Evolutionary conservation across 805 yeast genomes (phyloP), one percentile per base, ranked within the genome.

Genomic region (Zygosaccharomyces pseudorouxii): DNA sequence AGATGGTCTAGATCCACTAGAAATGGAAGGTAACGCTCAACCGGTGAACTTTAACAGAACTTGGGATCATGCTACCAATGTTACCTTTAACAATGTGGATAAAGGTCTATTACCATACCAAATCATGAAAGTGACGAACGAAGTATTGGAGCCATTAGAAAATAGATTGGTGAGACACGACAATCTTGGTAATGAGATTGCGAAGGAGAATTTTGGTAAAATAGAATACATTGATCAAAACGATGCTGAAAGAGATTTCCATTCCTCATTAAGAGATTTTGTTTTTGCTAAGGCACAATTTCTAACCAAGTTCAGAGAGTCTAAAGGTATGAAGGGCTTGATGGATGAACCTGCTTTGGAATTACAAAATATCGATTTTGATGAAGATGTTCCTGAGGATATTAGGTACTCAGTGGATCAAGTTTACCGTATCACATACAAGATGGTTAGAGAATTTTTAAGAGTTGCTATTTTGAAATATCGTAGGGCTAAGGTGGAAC

Each of bases 21-120:
- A 92, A 70, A 93, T 93, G 99, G 99, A 95, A 71, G 99, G 99
- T 57, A 97, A 95, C 69, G 97, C 98, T 1, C 80, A 75, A 59
- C 99, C 99, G 0, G 99, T 93, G 30, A 89, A 95, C 65, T 92
- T 93, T 66, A 76, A 75, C 48, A 81, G 97, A 64, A 88, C 96
- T 20, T 93, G 99, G 99, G 89, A 83, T 54, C 99, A 93, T 67
- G 83, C 96, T 5, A 75, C 70, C 58, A 84, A 86, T 68, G 72
- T 88, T 48, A 86, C 96, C 1, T 82, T 80, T 54, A 71, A 78
- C 57, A 71, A 73, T 42, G 50, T 70, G 0, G 89, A 79, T 14
- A 56, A 58, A 27, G 79, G 85, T 3, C 67, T 90, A 48, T 67
- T 78, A 30, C 97, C 98, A 5, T 86, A 74, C 62, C 81, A 87